phyloP scores from a whole-genome alignment of 2,329 filamentous ascomycete species.

The Catunica adiposa region DNA sequence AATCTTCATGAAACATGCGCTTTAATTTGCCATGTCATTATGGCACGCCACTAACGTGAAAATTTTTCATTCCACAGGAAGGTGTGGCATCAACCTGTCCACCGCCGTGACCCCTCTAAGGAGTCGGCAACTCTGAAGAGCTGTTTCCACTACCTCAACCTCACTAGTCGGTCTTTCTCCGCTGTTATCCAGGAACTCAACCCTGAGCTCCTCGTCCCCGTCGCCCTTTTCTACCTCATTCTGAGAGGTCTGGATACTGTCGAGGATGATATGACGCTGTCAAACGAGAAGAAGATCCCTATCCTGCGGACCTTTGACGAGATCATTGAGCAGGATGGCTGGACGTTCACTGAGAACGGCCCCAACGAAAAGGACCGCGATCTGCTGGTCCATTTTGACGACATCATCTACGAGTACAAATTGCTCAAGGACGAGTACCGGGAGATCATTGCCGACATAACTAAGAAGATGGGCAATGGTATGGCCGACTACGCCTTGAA shows the following conservation, averaged over 20 bases:
- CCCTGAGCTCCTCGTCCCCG: slow-evolving; percentile 76
- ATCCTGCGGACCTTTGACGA: slow-evolving; percentile 69
- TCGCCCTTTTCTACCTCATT: slow-evolving; percentile 83
- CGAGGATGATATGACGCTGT: slow-evolving; percentile 93
- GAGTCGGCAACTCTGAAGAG: slow-evolving; percentile 57
- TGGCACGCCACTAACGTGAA: slow-evolving; percentile 6
- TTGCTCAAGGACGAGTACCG: slow-evolving; percentile 73
- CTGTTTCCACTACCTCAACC: slow-evolving; percentile 74
- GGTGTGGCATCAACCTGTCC: slow-evolving; percentile 88
- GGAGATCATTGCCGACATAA: slow-evolving; percentile 82
- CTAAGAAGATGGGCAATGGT: slow-evolving; percentile 86
- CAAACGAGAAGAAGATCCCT: slow-evolving; percentile 66
- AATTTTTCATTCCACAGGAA: slow-evolving; percentile 47
- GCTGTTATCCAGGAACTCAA: slow-evolving; percentile 92
- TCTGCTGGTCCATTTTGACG: slow-evolving; percentile 80
- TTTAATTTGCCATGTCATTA: background rate
- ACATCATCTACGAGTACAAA: slow-evolving; percentile 72
- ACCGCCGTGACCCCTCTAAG: slow-evolving; percentile 59
- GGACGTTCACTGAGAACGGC: slow-evolving; percentile 75
- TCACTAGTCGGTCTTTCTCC: slow-evolving; percentile 85
- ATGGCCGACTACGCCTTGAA: slow-evolving; percentile 94
- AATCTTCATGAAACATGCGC: background rate
- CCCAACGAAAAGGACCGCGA: slow-evolving; percentile 89
- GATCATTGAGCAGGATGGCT: slow-evolving; percentile 66
- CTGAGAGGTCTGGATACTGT: slow-evolving; percentile 93